Base-by-base conservation (phyloP, 1,284 basidiomycete species). In the Neonothopanus nambi region DNA sequence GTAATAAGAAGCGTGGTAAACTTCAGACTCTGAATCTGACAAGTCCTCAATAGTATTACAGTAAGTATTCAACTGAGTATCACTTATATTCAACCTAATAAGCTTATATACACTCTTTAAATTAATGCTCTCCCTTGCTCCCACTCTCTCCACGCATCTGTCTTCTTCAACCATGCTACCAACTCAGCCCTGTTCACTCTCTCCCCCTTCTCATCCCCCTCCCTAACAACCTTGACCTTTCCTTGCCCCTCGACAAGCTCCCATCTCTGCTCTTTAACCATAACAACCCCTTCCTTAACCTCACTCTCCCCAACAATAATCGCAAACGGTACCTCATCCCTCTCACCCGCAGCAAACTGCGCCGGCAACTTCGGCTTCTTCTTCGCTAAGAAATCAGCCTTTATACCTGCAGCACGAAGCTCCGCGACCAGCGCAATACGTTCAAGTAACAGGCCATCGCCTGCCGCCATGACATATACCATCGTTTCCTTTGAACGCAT, bases 351-450 rank as follows among this genome's bases (percentile, higher is more conserved):
- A 17, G 89, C 88, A 67, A 97, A 98, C 68, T 99, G 96, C 8
- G 84, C 78, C 1, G 78, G 75, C 35, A 94, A 75, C 70, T 98
- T 98, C 1, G 95, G 94, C 68, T 95, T 96, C 57, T 78, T 82
- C 72, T 98, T 98, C 64, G 94, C 92, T 66, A 95, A 76, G 77
- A 93, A 99, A 68, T 98, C 96, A 57, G 92, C 85, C 91, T 94
- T 93, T 72, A 99, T 90, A 0, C 95, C 95, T 2, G 84, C 88
- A 58, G 87, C 87, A 69, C 97, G 84, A 51, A 99, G 75, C 73
- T 91, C 84, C 65, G 86, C 85, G 43, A 89, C 91, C 18, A 99
- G 80, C 65, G 73, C 76, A 67, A 99, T 89, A 18, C 97, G 82
- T n/a, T n/a, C n/a, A 63, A 85, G 83, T 41, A 98, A 70, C 13